These are phyloP conservation scores for Colletotrichum incanum DNA, from an alignment of 2,329 filamentous ascomycete species.

Conservation along the genomic window DNA sequence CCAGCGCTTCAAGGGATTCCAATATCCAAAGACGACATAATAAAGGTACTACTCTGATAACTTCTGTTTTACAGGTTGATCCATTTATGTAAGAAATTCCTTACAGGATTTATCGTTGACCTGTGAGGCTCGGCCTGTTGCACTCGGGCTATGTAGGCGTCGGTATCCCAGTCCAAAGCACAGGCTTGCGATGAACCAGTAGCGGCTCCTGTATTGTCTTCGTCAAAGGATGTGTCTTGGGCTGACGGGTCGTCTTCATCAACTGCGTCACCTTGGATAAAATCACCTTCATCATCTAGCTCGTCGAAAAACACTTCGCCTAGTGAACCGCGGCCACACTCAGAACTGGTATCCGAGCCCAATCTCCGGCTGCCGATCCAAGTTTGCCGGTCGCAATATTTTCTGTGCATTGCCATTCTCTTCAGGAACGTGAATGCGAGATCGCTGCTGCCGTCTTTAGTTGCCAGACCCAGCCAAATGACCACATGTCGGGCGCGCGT, in stretches of 20 bases:
- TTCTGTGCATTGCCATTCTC: not conserved
- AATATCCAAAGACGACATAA: not conserved
- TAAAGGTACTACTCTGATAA: not conserved
- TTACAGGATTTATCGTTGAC: fast-evolving
- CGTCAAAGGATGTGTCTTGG: not conserved
- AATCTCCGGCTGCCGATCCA: not conserved
- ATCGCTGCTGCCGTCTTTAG: not conserved
- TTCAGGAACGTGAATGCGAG: not conserved
- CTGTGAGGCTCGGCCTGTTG: not conserved
- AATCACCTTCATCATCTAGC: not conserved
- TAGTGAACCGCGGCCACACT: not conserved
- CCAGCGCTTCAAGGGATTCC: not conserved
- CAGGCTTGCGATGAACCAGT: not conserved
- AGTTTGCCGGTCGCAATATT: not conserved
- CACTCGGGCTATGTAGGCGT: not conserved
- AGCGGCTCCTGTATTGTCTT: not conserved
- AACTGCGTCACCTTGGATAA: not conserved
- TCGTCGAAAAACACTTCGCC: not conserved
- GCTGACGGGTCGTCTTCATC: not conserved
- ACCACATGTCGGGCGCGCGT: constrained; percentile 20
- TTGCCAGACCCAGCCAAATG: constrained; percentile 36
- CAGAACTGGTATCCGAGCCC: not conserved
- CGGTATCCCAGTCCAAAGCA: not conserved
- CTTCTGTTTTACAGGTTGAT: not conserved
- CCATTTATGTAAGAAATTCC: not conserved